Base-by-base conservation (phyloP, 495 filamentous ascomycete species). In the Hyaloscypha bicolor region DNA sequence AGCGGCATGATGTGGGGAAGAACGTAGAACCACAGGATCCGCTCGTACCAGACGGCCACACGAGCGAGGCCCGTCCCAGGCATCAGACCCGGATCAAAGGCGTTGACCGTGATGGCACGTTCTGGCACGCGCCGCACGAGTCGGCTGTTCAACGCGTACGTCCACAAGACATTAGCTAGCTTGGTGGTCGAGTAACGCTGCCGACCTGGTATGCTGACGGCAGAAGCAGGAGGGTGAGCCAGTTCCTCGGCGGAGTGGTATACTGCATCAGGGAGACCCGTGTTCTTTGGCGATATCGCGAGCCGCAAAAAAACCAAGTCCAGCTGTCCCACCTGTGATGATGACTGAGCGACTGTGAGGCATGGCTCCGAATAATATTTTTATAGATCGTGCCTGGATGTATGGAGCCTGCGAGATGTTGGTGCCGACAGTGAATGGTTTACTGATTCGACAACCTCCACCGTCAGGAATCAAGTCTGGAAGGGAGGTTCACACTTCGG, bases 61-160 rank as follows among this genome's bases (percentile, higher is more conserved):
- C 82, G 71, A 4, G 69, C 74, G 8, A 84, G 70, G 4, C 79
- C 78, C 6, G 81, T 80, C 1, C 81, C 81, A n/a, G 81, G 79
- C 80, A 82, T 80, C 19, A 82, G 72, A 6, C 81, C 81, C 3
- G 83, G 82, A 67, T 84, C 78, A 53, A 80, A 78, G 1, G 76
- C 71, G 14, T 62, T 72, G 0, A 81, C 79, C 1, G 77, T 77
- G 70, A 78, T 79, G 73, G 67, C 9, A 69, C 70, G 9, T 71
- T 70, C 8, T 63, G 51, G 12, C 62, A 62, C 42, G 69, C 69
- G n/a, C 71, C 39, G 9, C 6, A 61, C 42, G 8, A 83, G 73
- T 9, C 75, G 75, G 9, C 71, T 64, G 9, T 78, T 61, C 12
- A 83, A 67, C 2, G 80, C 79, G 65, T 82, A 81, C 16, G 70